A percentile compares a stretch with the other conserved stretches of the same genome.
phyloP scores from a whole-genome alignment of 805 yeast species.

The Candida gorgasii region DNA sequence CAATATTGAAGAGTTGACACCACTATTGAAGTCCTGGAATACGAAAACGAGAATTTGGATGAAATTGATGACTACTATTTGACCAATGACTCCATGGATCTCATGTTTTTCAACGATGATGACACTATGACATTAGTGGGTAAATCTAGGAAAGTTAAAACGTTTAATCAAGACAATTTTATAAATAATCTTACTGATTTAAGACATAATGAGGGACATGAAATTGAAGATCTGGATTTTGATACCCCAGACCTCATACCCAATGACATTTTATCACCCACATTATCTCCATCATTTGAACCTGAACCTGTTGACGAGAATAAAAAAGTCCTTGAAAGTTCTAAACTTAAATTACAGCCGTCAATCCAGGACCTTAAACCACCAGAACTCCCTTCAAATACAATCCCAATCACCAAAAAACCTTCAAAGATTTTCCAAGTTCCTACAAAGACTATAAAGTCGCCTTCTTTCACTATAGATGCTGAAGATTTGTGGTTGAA shows the following conservation, averaged over 20 bases:
- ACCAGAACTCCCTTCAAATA: conserved; percentile 9
- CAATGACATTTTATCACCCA: neutral
- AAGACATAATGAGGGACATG: conserved; percentile 28
- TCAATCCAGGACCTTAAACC: conserved; percentile 12
- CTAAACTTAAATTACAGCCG: conserved; percentile 12
- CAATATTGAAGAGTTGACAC: too few species aligned
- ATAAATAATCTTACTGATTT: conserved; percentile 26
- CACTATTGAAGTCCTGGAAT: conserved; percentile 20
- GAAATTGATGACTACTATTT: conserved; percentile 4
- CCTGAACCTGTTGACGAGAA: neutral
- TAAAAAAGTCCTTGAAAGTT: neutral
- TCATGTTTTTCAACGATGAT: conserved; percentile 13
- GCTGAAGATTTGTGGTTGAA: conserved; percentile 33
- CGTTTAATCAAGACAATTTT: conserved; percentile 17
- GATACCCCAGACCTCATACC: neutral
- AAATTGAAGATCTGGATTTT: conserved; percentile 3
- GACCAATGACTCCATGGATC: conserved; percentile 3
- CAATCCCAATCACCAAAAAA: conserved; percentile 5
- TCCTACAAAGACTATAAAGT: conserved; percentile 10
- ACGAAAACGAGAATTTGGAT: conserved; percentile 9
- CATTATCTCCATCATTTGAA: neutral
- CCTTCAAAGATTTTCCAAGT: conserved; percentile 10
- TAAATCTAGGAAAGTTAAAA: neutral
- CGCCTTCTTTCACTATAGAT: conserved; percentile 14
- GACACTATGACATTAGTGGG: conserved; percentile 14